Conservation (phyloP, 441 rosid species). For the Populus hybrid region DNA sequence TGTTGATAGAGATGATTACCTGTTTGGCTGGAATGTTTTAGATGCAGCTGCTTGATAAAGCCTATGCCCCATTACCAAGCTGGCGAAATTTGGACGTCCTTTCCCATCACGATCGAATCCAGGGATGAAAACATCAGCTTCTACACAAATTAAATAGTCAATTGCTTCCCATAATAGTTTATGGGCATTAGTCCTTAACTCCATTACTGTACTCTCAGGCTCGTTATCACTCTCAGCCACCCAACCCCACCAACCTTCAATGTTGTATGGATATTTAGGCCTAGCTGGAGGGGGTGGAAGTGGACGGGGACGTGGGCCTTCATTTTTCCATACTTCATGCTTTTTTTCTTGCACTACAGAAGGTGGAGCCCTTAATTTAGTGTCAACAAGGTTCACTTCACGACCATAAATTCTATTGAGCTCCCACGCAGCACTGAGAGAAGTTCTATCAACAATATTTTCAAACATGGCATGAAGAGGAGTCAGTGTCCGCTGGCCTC, state of each 20-base stretch:
- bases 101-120: constrained; percentile 91
- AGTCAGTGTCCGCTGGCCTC: constrained; percentile 84
- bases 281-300: constrained; percentile 92
- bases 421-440: constrained; percentile 86
- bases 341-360: constrained; percentile 52
- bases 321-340: constrained; percentile 53
- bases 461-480: constrained; percentile 91
- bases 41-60: constrained; percentile 83
- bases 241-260: constrained; percentile 99
- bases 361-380: constrained; percentile 44
- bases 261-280: constrained; percentile 78
- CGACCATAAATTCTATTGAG: constrained; percentile 82
- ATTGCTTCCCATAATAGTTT: constrained; percentile 95
- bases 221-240: constrained; percentile 99
- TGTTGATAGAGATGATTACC: constrained; percentile 39
- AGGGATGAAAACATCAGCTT: constrained; percentile 90
- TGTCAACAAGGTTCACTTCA: constrained; percentile 58
- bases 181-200: constrained; percentile 95
- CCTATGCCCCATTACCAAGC: constrained; percentile 93
- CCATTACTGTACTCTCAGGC: constrained; percentile 94
- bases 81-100: constrained; percentile 90
- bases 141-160: constrained; percentile 76
- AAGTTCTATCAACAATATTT: constrained; percentile 92
- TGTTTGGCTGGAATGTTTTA: constrained; percentile 83
- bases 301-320: constrained; percentile 89